Evolutionary conservation across 495 filamentous ascomycete species (phyloP).

Genomic region (Podospora pseudoanserina): DNA sequence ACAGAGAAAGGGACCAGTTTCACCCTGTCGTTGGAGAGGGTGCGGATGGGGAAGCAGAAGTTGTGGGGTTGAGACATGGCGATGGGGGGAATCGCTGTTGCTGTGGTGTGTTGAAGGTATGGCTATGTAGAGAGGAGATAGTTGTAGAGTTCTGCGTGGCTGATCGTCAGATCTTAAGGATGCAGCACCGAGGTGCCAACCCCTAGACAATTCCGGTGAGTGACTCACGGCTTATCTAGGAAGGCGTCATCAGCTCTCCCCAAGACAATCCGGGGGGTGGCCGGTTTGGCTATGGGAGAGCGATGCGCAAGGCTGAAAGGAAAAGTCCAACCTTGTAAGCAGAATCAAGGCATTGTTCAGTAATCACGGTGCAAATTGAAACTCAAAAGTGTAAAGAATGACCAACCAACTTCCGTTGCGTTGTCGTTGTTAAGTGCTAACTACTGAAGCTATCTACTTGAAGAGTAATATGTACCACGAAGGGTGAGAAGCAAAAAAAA

Average conservation of each 20-base stretch:
- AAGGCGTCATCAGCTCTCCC: neutral
- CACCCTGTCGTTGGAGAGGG: slow-evolving; percentile 19
- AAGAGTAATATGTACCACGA: neutral
- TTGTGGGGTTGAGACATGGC: slow-evolving; percentile 7
- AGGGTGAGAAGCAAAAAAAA: neutral
- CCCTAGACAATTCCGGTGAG: neutral
- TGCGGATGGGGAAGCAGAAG: slow-evolving; percentile 17
- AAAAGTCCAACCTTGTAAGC: neutral
- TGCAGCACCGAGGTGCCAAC: too few relatives aligned
- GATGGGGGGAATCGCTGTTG: neutral
- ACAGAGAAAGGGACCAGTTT: slow-evolving; percentile 21
- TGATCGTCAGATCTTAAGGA: too few relatives aligned
- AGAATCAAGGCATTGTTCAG: neutral
- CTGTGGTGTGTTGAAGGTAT: neutral
- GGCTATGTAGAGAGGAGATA: neutral
- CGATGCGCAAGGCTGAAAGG: neutral
- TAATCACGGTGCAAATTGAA: neutral
- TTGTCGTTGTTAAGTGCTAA: neutral
- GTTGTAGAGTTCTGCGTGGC: too few relatives aligned
- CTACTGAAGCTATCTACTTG: neutral
- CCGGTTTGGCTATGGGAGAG: neutral
- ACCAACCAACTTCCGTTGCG: neutral
- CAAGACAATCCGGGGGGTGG: neutral
- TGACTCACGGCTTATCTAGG: neutral
- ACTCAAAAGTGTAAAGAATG: neutral